Base-by-base conservation (phyloP, 2,329 filamentous ascomycete species). In the Neobulgaria alba region DNA sequence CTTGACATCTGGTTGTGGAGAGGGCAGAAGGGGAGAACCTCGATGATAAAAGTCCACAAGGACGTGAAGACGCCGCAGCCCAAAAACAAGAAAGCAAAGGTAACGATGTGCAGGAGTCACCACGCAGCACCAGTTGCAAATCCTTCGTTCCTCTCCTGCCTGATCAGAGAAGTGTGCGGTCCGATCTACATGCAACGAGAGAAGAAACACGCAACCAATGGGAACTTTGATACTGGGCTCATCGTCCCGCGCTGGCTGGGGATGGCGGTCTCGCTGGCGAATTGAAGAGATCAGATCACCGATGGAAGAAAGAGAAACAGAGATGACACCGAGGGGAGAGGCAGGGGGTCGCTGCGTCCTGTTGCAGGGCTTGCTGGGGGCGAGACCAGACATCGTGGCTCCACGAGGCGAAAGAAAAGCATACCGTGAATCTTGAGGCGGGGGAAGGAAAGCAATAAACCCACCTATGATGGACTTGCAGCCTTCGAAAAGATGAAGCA, bases 181-280 rank as follows among this genome's bases (percentile, higher is more conserved):
- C 42, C 42, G 42, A 45, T 48, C 42, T 43, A 48, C 46, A 40
- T 43, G 46, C 42, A 31, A 45, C 38, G n/a, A 12, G 31, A 16
- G 26, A 26, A 23, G 29, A 36, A 26, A 19, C 23, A 18, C 39
- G 12, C 10, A 41, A 31, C 14, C 18, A 31, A 19, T 10, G 14
- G 16, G 26, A 26, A n/a, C 7, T 17, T 23, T 10, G 15, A 36
- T 10, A 37, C 35, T 14, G 20, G 35, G 15, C 21, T 33, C 30
- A 33, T 14, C 15, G 15, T 17, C 30, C 29, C 10, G 15, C 14
- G 30, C 4, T 10, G 30, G 18, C 14, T 16, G 15, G 29, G 29
- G 29, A 5, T 31, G 29, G n/a, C n/a, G n/a, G n/a, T n/a, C n/a
- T n/a, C n/a, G n/a, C n/a, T n/a, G n/a, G n/a, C n/a, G n/a, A n/a